Evolutionary conservation across 345 rosid genomes (phyloP), one percentile per base, ranked within the genome.

Genomic region (Eucalyptus cloeziana): DNA sequence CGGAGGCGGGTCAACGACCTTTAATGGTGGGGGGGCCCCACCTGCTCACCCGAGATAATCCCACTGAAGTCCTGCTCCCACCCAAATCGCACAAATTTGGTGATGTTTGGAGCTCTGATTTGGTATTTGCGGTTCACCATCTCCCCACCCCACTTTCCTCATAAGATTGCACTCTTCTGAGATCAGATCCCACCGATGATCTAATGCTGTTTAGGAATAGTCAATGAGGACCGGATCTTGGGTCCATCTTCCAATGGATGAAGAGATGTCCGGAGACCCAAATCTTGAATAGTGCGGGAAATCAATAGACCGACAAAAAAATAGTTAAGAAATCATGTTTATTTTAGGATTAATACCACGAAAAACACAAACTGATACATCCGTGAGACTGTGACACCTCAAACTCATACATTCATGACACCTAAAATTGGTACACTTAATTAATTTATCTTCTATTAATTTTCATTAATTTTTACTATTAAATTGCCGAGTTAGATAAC

Each of bases 401-500:
- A 50, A 50, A 5, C 17, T 0, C 0, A 2, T 50, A 16, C 3
- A 49, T 49, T 2, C 5, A 10, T 21, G 25, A 52, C 2, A 21
- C 0, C 10, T 5, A 0, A 52, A 52, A 52, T 52, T 52, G 1
- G 4, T 52, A 52, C 10, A 19, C 10, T 21, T 52, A 52, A 21
- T 19, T 21, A 52, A 7, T 52, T 52, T 1, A 52, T 1, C 1
- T 52, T 52, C 0, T 1, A 1, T 21, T 21, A 3, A 10, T 52
- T 52, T 52, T 52, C 10, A 52, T 52, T 52, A 52, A 8, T 21
- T 52, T 52, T 21, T 52, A 52, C 2, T 0, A 0, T 19, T 1
- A 2, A 52, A 52, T 2, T 21, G 2, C 0, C 8, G 0, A 52
- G 0, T 52, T 52, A 0, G 0, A 52, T 52, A 21, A 52, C 0